These are phyloP conservation scores for Neurospora cerealis DNA, from an alignment of 495 filamentous ascomycete species.

Conservation along the genomic window DNA sequence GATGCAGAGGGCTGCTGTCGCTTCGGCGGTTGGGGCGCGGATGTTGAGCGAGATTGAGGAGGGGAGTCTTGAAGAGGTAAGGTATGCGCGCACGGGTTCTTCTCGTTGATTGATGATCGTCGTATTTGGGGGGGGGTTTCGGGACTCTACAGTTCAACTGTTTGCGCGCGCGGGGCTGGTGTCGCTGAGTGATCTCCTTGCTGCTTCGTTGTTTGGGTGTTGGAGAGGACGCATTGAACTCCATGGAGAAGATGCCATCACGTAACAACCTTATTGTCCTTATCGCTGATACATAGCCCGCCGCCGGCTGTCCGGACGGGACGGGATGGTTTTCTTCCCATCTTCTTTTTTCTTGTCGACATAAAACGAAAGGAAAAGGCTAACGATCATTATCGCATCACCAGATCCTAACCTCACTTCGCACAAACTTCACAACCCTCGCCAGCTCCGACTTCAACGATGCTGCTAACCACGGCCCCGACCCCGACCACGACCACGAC, in stretches of 20 bases:
- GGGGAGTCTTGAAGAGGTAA: slow-evolving; percentile 29
- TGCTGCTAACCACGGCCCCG: not conserved
- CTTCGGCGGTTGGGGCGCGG: slow-evolving; percentile 46
- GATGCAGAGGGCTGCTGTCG: slow-evolving; percentile 13
- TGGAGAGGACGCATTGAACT: slow-evolving; percentile 1
- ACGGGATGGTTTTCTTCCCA: not conserved
- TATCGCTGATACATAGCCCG: not conserved
- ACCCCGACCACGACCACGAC: not conserved
- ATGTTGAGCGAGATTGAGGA: slow-evolving; percentile 43
- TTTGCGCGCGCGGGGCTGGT: not conserved
- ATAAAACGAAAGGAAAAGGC: no score
- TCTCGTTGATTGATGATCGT: not conserved
- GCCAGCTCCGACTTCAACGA: not conserved
- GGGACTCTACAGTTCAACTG: not conserved
- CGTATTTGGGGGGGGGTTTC: not conserved
- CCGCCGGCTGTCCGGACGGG: not conserved
- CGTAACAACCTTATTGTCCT: not conserved
- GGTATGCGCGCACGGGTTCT: slow-evolving; percentile 12
- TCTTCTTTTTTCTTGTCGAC: no score
- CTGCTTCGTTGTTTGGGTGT: not conserved
- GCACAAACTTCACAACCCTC: slow-evolving; percentile 23
- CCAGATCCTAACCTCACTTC: slow-evolving; percentile 38
- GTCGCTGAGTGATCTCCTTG: not conserved
- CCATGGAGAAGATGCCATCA: not conserved
- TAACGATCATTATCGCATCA: not conserved